Base-by-base conservation (phyloP, 1,139 yeast species). In the Suhomyces choctaworum region DNA sequence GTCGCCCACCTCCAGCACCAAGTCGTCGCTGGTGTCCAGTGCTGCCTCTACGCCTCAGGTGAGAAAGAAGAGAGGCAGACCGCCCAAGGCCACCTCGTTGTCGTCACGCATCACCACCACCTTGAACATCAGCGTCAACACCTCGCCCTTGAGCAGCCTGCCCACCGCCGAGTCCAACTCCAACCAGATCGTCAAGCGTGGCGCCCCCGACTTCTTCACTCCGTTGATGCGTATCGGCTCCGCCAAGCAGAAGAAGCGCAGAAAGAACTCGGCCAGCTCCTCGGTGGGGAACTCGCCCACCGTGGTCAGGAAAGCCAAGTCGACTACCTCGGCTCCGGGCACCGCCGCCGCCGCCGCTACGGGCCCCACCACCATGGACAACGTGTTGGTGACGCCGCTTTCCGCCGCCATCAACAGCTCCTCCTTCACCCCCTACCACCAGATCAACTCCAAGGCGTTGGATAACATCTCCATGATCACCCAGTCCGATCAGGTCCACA, bases 161-260 rank as follows among this genome's bases (percentile, higher is more conserved):
- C 61, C 62, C 11, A 44, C 52, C 16, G 60, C 60, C 14, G 70
- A 70, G 44, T 57, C 66, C 27, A 66, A 66, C 42, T 60, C 65
- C 44, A 48, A 51, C 42, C 50, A 47, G 41, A 64, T 64, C 36
- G 65, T 68, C 27, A 65, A 60, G 43, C 52, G 64, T 39, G 76
- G 76, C 8, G 70, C 68, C 20, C 76, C 76, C 7, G 74, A 70
- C 45, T 58, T 66, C 33, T 68, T 64, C 51, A 70, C 73, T 4
- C 76, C 76, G 0, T 53, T 71, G 37, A 69, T 70, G 75, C 57
- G 70, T 48, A 76, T 70, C 4, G 76, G 75, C 3, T 52, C 47
- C 23, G 41, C 47, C n/a, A 45, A 42, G 11, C 43, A 37, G 17
- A 40, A 46, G 42, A 42, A 42, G 43, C 35, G 46, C 39, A 35